These are phyloP conservation scores for Plasmopara muralis DNA, from an alignment of 352 stramenopile species.

Conservation along the genomic window DNA sequence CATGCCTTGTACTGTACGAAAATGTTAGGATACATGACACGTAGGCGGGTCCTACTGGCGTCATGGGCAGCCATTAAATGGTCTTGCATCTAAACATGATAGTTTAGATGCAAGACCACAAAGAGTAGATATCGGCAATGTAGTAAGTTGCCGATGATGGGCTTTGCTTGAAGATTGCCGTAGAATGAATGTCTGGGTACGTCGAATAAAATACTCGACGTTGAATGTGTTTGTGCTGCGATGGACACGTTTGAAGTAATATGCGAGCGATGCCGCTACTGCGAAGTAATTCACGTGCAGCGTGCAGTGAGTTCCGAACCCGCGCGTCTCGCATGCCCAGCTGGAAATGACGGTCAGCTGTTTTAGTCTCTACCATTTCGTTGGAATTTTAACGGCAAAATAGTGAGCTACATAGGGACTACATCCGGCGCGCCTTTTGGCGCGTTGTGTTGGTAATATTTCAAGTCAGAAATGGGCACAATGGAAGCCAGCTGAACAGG, in stretches of 20 bases:
- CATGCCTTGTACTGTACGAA: not conserved
- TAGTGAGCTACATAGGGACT: too few relatives aligned
- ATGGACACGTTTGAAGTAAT: slow-evolving; percentile 9
- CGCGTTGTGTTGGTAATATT: slow-evolving; percentile 12
- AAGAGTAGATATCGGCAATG: slow-evolving; percentile 15
- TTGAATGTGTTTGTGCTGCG: slow-evolving; percentile 8
- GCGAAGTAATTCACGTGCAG: not conserved
- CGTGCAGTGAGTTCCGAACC: slow-evolving; percentile 1
- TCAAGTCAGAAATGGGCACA: slow-evolving; percentile 15
- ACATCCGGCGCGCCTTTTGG: not conserved
- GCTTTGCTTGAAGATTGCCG: slow-evolving; percentile 10
- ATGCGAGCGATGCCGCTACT: not conserved
- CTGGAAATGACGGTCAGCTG: slow-evolving; percentile 16
- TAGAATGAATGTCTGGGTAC: not conserved
- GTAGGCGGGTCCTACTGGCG: not conserved
- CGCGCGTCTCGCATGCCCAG: not conserved
- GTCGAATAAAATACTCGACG: slow-evolving; percentile 7
- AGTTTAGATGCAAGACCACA: not conserved
- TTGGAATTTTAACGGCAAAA: not conserved
- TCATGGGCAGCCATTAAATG: slow-evolving; percentile 8
- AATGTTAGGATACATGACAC: slow-evolving; percentile 1
- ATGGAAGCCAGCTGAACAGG: slow-evolving; percentile 21
- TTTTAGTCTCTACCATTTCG: slow-evolving; percentile 21
- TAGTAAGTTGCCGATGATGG: slow-evolving; percentile 23
- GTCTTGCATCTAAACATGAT: too few relatives aligned